phyloP scores from a whole-genome alignment of 768 basidiomycete genomes.

The Cytidiella melzeri region DNA sequence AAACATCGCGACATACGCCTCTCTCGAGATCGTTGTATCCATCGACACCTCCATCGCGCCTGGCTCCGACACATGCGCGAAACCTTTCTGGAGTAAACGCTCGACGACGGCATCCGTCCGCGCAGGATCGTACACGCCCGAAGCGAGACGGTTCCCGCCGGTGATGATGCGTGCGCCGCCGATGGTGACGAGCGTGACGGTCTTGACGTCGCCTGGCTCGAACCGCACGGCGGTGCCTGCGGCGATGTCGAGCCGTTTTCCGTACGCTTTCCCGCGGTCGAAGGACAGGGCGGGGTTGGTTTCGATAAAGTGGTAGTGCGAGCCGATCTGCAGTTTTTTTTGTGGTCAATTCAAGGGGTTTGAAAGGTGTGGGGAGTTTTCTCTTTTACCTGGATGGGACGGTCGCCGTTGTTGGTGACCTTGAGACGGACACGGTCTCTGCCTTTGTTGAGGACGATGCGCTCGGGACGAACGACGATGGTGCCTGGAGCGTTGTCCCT shows the following conservation, averaged over 20 bases:
- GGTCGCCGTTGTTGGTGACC: slow-evolving; percentile 88
- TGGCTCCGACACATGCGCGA: slow-evolving; percentile 66
- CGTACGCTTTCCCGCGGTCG: slow-evolving; percentile 76
- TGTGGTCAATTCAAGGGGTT: background rate
- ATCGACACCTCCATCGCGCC: slow-evolving; percentile 43
- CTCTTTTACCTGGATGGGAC: slow-evolving; percentile 82
- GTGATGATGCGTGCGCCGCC: slow-evolving; percentile 65
- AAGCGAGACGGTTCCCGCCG: slow-evolving; percentile 75
- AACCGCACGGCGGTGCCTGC: slow-evolving; percentile 96
- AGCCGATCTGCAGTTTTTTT: slow-evolving; percentile 60
- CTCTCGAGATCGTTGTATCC: slow-evolving; percentile 56
- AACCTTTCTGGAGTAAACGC: slow-evolving; percentile 51
- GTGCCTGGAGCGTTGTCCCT: slow-evolving; percentile 66
- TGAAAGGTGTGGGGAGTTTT: background rate
- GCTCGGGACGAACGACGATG: slow-evolving; percentile 56
- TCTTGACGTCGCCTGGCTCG: slow-evolving; percentile 87
- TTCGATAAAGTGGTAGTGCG: slow-evolving; percentile 93
- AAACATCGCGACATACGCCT: slow-evolving; percentile 88
- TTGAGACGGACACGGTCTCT: slow-evolving; percentile 60
- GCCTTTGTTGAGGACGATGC: slow-evolving; percentile 72
- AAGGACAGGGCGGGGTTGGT: slow-evolving; percentile 78
- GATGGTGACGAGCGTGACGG: slow-evolving; percentile 76
- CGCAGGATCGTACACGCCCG: slow-evolving; percentile 42
- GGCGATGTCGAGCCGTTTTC: slow-evolving; percentile 85
- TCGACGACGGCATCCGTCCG: slow-evolving; percentile 43